Conservation (phyloP, 371 early-diverging fungal species). For the Choanephora cucurbitarum region DNA sequence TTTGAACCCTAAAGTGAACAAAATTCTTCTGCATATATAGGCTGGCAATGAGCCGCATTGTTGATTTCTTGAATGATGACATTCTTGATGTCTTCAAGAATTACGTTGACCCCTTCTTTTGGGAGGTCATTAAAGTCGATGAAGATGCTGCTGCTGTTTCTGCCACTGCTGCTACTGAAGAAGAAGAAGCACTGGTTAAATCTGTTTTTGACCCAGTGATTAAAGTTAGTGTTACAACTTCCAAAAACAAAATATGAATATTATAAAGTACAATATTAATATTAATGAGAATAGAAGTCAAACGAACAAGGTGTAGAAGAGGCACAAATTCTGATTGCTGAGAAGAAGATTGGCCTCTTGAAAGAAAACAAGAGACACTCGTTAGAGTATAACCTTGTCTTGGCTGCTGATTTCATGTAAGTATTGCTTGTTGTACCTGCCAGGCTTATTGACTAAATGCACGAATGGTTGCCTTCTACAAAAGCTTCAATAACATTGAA, state of each 20-base stretch:
- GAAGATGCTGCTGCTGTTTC: not conserved
- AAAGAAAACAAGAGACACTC: not conserved
- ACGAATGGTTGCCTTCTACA: not conserved
- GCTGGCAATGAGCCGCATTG: not conserved
- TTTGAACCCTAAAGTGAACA: not conserved
- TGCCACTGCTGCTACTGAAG: not conserved
- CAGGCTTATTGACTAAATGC: not conserved
- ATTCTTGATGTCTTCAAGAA: not conserved
- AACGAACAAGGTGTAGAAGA: not conserved
- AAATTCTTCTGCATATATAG: not conserved
- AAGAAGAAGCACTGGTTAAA: not conserved
- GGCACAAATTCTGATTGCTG: not conserved
- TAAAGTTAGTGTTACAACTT: not conserved
- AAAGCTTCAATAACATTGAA: not conserved
- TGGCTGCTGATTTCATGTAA: not conserved
- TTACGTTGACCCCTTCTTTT: not conserved
- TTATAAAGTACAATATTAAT: not conserved
- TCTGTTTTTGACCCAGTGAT: not conserved
- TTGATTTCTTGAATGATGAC: not conserved
- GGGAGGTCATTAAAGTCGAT: not conserved
- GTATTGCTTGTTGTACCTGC: not conserved
- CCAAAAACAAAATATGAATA: not conserved
- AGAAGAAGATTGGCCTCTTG: not conserved
- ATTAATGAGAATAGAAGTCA: not conserved
- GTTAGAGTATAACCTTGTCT: not conserved